Percentiles rank a stretch among this genome's conserved stretches.
Conservation (phyloP, 169 alveolate genomes). For the Plasmodium fragile region DNA sequence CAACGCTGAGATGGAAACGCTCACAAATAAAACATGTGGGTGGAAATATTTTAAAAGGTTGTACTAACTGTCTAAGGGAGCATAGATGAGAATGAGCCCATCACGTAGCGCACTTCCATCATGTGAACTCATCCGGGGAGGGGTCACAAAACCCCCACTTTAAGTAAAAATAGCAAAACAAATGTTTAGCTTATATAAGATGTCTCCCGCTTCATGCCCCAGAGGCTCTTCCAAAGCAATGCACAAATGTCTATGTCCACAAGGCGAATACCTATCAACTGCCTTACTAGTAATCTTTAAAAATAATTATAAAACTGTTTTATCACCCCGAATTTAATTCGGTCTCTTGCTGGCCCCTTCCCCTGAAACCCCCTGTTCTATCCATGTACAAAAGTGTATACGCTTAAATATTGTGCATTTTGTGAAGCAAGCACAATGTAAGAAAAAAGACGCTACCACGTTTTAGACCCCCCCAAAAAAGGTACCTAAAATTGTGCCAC, state of each 20-base stretch:
- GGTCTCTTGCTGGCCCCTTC: background rate
- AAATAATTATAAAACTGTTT: no score
- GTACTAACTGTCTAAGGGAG: background rate
- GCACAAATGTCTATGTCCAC: background rate
- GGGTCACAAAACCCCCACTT: background rate
- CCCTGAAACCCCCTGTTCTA: background rate
- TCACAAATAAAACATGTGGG: background rate
- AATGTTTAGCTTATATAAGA: background rate
- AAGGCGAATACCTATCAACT: background rate
- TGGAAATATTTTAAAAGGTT: background rate
- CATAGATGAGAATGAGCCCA: background rate
- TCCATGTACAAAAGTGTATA: background rate
- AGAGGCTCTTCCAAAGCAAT: background rate
- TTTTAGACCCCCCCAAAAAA: background rate
- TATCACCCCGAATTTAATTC: background rate
- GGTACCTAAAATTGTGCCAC: background rate
- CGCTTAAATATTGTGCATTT: background rate
- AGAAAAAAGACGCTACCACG: background rate
- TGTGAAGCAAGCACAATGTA: background rate
- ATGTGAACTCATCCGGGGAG: background rate
- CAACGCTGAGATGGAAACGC: background rate
- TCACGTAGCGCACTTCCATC: background rate
- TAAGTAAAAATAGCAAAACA: background rate
- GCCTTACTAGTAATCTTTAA: background rate
- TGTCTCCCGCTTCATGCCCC: background rate